A percentile compares a stretch with the other conserved stretches of the same genome.
phyloP scores from a whole-genome alignment of 2,329 filamentous ascomycete genomes.

The Diaporthe sp. region DNA sequence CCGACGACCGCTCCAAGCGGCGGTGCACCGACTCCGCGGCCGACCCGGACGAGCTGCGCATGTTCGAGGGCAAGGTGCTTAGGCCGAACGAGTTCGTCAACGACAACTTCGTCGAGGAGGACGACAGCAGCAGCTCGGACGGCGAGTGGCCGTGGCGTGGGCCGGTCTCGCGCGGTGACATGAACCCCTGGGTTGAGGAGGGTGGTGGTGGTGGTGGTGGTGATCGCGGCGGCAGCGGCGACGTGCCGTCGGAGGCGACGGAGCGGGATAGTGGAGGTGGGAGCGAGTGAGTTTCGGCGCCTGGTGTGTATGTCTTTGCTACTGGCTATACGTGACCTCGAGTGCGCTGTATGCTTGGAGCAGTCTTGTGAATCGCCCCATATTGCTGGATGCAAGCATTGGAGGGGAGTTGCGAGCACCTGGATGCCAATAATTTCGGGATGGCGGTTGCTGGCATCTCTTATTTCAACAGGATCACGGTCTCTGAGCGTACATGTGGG shows the following conservation, averaged over 20 bases:
- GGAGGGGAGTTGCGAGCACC: neutral
- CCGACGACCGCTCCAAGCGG: conserved; percentile 29
- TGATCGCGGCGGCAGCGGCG: neutral
- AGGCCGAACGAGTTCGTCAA: conserved; percentile 39
- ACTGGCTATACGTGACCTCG: too few species aligned
- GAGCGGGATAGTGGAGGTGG: conserved; percentile 23
- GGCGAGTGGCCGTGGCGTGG: neutral
- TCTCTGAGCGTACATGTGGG: neutral
- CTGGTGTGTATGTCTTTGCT: neutral
- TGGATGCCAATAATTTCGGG: neutral
- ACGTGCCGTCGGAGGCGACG: conserved; percentile 27
- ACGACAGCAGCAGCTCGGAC: neutral
- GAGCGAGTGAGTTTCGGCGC: neutral
- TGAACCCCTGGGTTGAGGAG: neutral
- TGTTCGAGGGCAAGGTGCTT: conserved; percentile 38
- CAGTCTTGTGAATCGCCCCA: too few species aligned
- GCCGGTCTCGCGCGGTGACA: neutral
- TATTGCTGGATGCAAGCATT: neutral
- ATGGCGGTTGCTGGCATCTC: neutral
- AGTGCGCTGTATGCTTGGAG: neutral
- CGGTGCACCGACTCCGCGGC: neutral
- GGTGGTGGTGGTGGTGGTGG: neutral
- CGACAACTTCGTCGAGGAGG: conserved; percentile 11
- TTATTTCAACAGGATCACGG: neutral
- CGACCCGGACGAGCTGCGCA: conserved; percentile 16